Percentiles rank a stretch among this genome's conserved stretches.
Conservation (phyloP, 1,139 yeast genomes). For the Pichia kudriavzevii region DNA sequence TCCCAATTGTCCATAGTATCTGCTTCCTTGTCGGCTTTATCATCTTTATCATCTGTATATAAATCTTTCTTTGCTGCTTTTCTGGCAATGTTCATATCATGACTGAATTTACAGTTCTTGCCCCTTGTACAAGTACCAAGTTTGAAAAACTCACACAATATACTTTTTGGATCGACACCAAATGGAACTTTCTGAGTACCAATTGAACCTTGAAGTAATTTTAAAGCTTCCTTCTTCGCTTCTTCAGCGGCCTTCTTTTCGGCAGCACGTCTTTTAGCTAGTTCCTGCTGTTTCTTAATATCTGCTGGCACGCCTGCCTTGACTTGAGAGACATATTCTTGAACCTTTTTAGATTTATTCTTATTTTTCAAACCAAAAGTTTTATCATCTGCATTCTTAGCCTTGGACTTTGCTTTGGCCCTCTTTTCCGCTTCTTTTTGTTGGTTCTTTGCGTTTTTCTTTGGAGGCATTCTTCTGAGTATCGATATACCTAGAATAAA, state of each 20-base stretch:
- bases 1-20: constrained; percentile 98
- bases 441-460: constrained; percentile 50
- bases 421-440: constrained; percentile 48
- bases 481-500: too few relatives aligned
- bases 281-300: constrained; percentile 69
- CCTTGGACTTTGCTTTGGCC: constrained; percentile 51
- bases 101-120: constrained; percentile 85
- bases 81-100: constrained; percentile 79
- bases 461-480: constrained; percentile 61
- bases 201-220: constrained; percentile 57
- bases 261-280: constrained; percentile 64
- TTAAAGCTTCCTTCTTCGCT: constrained; percentile 82
- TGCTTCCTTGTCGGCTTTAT: constrained; percentile 40
- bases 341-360: constrained; percentile 88
- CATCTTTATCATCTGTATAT: constrained; percentile 76
- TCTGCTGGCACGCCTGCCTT: constrained; percentile 54
- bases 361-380: constrained; percentile 94
- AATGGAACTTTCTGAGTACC: constrained; percentile 85
- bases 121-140: constrained; percentile 90
- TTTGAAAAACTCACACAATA: constrained; percentile 85
- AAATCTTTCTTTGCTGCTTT: constrained; percentile 86
- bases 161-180: constrained; percentile 96
- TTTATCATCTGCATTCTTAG: constrained; percentile 76
- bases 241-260: constrained; percentile 89
- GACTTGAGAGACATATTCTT: constrained; percentile 74